Base-by-base conservation (phyloP, 345 rosid genomes). In the Boechera retrofracta region DNA sequence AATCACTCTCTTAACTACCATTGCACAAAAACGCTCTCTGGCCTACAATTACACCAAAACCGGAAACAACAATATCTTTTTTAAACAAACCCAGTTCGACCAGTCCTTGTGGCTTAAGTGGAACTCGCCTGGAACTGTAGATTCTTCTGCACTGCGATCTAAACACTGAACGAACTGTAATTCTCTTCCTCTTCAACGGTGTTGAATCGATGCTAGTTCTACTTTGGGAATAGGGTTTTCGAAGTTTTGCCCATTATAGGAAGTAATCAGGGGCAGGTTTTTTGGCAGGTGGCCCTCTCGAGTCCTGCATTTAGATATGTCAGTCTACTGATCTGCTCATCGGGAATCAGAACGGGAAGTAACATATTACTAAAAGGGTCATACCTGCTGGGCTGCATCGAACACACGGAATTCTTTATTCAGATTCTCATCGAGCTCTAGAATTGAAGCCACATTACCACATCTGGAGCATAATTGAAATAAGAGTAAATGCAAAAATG, bases 231-330 rank as follows among this genome's bases (percentile, higher is more conserved):
- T 54, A 26, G 18, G 64, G 64, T 36, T 71, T 72, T 49, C 11
- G 2, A 71, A 29, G 62, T 47, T 71, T 41, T 38, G 32, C 64
- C 39, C 33, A 49, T 88, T 84, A 95, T 35, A 95, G 84, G 83
- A 95, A 95, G 85, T 95, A 95, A 84, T 95, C 99, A 16, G 99
- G 98, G 28, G 96, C 93, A 2, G 98, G 94, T 71, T 88, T 95
- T 79, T 82, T 95, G 26, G 94, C 85, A 3, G 94, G 99, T 33
- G 97, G 69, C 24, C 94, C 97, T 84, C 99, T 88, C 16, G 96
- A 88, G 68, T 95, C 98, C 97, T 95, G 88, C 83, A 82, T 73
- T 28, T 28, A 59, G 33, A 52, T 41, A 52, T 39, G n/a, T 66
- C 56, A 59, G 59, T 67, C 26, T 48, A 55, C 24, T 71, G 45